phyloP scores from a whole-genome alignment of 208 protist species.

The Trypanosoma platydactyli region DNA sequence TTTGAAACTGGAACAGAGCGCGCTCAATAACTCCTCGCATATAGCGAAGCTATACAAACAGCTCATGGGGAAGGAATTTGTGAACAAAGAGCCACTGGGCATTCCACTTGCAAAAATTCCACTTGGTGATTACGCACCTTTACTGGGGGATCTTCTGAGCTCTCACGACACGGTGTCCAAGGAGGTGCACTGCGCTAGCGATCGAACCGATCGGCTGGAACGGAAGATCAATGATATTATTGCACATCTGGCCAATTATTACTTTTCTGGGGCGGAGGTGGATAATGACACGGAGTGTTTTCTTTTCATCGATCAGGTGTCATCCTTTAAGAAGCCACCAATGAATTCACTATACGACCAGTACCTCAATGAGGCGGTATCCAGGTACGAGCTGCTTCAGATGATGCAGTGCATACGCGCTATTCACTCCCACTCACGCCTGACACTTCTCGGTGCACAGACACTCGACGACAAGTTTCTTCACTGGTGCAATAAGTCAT shows the following conservation, averaged over 20 bases:
- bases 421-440: constrained; percentile 60
- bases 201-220: constrained; percentile 32
- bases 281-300: constrained; percentile 59
- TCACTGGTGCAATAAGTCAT: constrained; percentile 58
- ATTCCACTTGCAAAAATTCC: constrained; percentile 42
- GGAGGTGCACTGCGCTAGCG: constrained; percentile 23
- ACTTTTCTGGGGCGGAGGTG: constrained; percentile 18
- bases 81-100: constrained; percentile 32
- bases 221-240: constrained; percentile 54
- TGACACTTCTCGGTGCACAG: constrained; percentile 74
- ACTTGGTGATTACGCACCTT: constrained; percentile 26
- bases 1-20: neutral
- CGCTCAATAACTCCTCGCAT: neutral
- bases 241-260: constrained; percentile 39
- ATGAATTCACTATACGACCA: constrained; percentile 76
- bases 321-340: constrained; percentile 69
- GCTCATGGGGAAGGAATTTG: constrained; percentile 26
- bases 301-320: constrained; percentile 86
- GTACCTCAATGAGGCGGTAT: constrained; percentile 80
- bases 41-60: constrained; percentile 12
- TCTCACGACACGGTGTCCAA: constrained; percentile 20
- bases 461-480: constrained; percentile 61
- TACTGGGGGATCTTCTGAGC: constrained; percentile 33
- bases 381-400: constrained; percentile 71
- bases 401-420: constrained; percentile 88